phyloP scores from a whole-genome alignment of 2,329 filamentous ascomycete species.

The Grosmannia clavigera region DNA sequence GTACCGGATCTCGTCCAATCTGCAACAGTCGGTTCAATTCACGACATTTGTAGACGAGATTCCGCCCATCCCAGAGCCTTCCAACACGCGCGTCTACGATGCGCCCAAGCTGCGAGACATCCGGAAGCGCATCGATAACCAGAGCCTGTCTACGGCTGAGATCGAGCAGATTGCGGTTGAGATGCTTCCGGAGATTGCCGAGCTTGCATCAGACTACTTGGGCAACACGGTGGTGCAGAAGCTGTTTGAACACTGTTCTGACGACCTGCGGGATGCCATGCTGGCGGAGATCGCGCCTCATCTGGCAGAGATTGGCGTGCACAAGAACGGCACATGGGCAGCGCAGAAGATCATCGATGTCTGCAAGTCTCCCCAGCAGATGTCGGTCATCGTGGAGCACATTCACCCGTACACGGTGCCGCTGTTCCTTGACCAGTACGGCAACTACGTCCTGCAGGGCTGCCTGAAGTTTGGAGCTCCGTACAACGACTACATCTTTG shows the following conservation, averaged over 20 bases:
- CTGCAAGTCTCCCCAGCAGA: slow-evolving; percentile 72
- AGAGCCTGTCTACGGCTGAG: slow-evolving; percentile 70
- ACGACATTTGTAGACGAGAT: slow-evolving; percentile 69
- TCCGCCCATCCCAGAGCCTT: slow-evolving; percentile 76
- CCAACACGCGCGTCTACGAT: slow-evolving; percentile 80
- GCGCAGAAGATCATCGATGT: slow-evolving; percentile 99
- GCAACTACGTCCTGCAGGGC: slow-evolving; percentile 95
- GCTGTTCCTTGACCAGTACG: slow-evolving; percentile 92
- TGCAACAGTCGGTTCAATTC: slow-evolving; percentile 68
- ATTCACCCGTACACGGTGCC: slow-evolving; percentile 79
- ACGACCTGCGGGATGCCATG: slow-evolving; percentile 85
- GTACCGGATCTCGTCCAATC: slow-evolving; percentile 55
- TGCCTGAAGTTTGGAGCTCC: slow-evolving; percentile 84
- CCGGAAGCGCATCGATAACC: slow-evolving; percentile 94
- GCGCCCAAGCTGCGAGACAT: slow-evolving; percentile 92
- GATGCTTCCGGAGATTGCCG: slow-evolving; percentile 94
- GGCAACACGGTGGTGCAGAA: slow-evolving; percentile 99
- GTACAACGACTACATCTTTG: slow-evolving; percentile 94
- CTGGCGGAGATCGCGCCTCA: slow-evolving; percentile 77
- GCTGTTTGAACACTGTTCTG: slow-evolving; percentile 91
- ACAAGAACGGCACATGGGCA: slow-evolving; percentile 99
- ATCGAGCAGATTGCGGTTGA: slow-evolving; percentile 85
- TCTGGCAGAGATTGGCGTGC: slow-evolving; percentile 89
- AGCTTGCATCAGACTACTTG: slow-evolving; percentile 88
- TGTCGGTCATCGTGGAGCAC: slow-evolving; percentile 71